Evolutionary conservation across 2,329 filamentous ascomycete species (phyloP).

Genomic region (Talaromyces sp.): DNA sequence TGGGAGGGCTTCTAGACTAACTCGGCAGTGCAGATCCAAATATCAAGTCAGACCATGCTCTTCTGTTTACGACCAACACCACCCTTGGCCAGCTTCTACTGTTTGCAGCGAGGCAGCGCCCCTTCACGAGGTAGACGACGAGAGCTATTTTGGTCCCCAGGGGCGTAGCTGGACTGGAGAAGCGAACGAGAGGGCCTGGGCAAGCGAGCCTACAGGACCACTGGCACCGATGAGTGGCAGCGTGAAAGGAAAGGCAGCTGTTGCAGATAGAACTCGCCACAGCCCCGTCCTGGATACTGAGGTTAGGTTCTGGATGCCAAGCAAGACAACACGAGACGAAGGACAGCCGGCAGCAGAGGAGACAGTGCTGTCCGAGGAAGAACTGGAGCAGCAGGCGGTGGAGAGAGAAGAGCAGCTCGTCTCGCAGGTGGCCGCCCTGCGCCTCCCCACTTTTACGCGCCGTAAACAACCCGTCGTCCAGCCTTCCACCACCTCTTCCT

Average conservation of each 20-base stretch:
- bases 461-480: not conserved
- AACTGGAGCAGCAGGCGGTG: not conserved
- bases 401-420: not conserved
- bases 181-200: not conserved
- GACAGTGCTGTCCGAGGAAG: not conserved
- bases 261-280: not conserved
- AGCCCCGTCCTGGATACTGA: not conserved
- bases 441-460: not conserved
- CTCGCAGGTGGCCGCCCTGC: constrained; percentile 7
- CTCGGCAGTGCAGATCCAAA: not conserved
- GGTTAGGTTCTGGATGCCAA: not conserved
- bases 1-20: not conserved
- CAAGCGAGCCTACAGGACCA: not conserved
- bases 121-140: not conserved
- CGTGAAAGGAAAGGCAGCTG: not conserved
- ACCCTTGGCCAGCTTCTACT: constrained; percentile 8
- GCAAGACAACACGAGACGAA: not conserved
- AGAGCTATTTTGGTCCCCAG: not conserved
- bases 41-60: constrained; percentile 6
- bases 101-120: not conserved
- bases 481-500: not conserved
- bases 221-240: not conserved
- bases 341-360: not conserved
- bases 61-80: constrained; percentile 7
- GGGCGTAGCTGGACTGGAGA: not conserved